Percentiles rank a stretch among this genome's conserved stretches.
These are phyloP conservation scores for Knufia fluminis DNA, from an alignment of 2,329 filamentous ascomycete genomes.

Conservation along the genomic window DNA sequence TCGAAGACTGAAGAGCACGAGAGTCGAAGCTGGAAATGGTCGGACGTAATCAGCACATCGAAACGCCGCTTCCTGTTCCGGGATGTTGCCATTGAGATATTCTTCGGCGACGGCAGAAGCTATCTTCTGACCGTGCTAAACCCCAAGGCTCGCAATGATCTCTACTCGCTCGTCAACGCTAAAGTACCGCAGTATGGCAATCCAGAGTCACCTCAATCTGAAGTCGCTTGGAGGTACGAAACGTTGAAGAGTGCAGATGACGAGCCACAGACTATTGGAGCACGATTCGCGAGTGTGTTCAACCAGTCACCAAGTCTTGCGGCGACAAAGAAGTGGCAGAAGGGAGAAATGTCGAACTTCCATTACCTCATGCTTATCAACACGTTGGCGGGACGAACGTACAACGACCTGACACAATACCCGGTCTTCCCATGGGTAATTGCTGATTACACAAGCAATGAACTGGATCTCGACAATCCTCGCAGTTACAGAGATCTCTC, in stretches of 20 bases:
- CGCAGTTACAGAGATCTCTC: constrained; percentile 81
- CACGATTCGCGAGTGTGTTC: constrained; percentile 87
- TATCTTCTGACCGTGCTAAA: constrained; percentile 83
- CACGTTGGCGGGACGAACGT: constrained; percentile 90
- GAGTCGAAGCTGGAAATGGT: constrained; percentile 86
- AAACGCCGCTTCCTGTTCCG: constrained; percentile 92
- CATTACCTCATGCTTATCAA: constrained; percentile 98
- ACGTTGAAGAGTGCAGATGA: constrained; percentile 62
- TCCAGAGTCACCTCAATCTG: constrained; percentile 62
- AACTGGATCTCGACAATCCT: constrained; percentile 77
- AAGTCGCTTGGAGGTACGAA: constrained; percentile 88
- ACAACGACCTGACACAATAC: constrained; percentile 97
- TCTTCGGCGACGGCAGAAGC: constrained; percentile 93
- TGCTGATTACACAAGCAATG: constrained; percentile 89
- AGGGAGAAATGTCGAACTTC: constrained; percentile 95
- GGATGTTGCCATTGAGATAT: constrained; percentile 92
- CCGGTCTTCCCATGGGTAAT: constrained; percentile 97
- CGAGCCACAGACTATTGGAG: constrained; percentile 60
- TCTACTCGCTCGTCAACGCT: constrained; percentile 64
- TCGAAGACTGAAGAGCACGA: constrained; percentile 58
- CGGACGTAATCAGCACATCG: constrained; percentile 86
- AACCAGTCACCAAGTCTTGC: constrained; percentile 72
- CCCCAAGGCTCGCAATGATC: constrained; percentile 62
- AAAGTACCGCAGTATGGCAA: constrained; percentile 75
- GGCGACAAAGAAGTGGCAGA: constrained; percentile 80